Percentiles rank a stretch among this genome's conserved stretches.
These are phyloP conservation scores for Teratosphaeria epicoccoides DNA, from an alignment of 2,329 filamentous ascomycete species.

Conservation along the genomic window DNA sequence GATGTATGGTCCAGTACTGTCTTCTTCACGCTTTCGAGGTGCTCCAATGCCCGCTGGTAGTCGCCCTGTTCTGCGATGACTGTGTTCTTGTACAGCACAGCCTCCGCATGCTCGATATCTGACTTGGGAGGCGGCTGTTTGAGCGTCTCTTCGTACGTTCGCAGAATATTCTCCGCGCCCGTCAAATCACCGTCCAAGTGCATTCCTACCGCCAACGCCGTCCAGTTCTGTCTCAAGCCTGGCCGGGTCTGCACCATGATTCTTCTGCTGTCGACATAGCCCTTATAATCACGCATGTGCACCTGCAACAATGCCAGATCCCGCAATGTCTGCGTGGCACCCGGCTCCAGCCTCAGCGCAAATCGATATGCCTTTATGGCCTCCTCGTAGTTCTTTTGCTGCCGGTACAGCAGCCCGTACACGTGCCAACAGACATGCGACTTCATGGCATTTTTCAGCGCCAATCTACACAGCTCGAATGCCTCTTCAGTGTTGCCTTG, in stretches of 20 bases:
- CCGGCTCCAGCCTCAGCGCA: conserved; percentile 84
- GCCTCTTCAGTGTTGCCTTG: conserved; percentile 90
- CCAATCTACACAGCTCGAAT: conserved; percentile 83
- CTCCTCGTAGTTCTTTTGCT: conserved; percentile 96
- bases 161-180: conserved; percentile 83
- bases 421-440: conserved; percentile 99
- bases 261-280: conserved; percentile 81
- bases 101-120: conserved; percentile 89
- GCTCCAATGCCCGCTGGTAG: conserved; percentile 69
- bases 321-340: conserved; percentile 84
- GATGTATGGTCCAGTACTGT: conserved; percentile 72
- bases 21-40: conserved; percentile 69
- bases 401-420: conserved; percentile 85
- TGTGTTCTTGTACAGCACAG: conserved; percentile 85
- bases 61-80: conserved; percentile 88
- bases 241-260: conserved; percentile 80
- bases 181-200: conserved; percentile 77
- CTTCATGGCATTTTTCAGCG: conserved; percentile 93
- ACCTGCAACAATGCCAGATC: conserved; percentile 88
- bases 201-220: conserved; percentile 85
- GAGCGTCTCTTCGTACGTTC: conserved; percentile 84
- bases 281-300: conserved; percentile 91
- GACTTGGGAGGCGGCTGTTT: conserved; percentile 65
- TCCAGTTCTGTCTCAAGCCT: conserved; percentile 85
- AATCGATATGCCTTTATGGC: conserved; percentile 99